Base-by-base conservation (phyloP, 164 flowering plant species). In the Tetrastigma voinierianum region DNA sequence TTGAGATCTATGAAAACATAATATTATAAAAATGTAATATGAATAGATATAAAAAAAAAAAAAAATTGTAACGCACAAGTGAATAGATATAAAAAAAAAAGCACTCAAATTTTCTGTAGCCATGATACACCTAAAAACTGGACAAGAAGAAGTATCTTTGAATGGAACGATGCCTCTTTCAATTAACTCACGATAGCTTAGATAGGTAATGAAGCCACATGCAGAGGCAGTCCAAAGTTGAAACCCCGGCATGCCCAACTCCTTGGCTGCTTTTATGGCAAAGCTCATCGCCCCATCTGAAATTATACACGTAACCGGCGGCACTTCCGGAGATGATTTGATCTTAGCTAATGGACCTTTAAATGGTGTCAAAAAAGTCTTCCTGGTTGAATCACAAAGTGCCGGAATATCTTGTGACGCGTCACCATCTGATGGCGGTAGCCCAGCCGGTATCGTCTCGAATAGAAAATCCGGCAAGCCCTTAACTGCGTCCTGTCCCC, bases 371-470 rank as follows among this genome's bases (percentile, higher is more conserved):
- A 70, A 24, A 47, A 79, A 79, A 51, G 49, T 78, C 57, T 59
- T 75, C 24, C 68, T 25, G 14, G 74, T 76, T 0, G 83, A 75
- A 10, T 68, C 77, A 46, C 87, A 80, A 1, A 88, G 69, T 2
- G 76, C 21, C 1, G 80, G 74, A 21, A 80, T 20, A 62, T 85
- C 80, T 51, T 82, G 87, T 1, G 88, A 81, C 0, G 82, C 78
- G 47, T 85, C 84, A 2, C 32, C 44, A 8, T 84, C 85, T 0
- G 91, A 82, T 0, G 77, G 80, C 0, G 87, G 90, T 47, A 87
- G 9, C 1, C 94, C 90, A 47, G 87, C 94, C 0, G 87, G 86
- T 17, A 89, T 89, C 40, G 87, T 66, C 70, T 79, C 82, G 56
- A 89, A 85, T 45, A 61, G 62, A 64, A 87, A 86, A 65, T 74